Percentiles rank a stretch among this genome's conserved stretches.
Evolutionary conservation across 371 early-diverging fungal genomes (phyloP).

Genomic region (Syncephalastrum sp.): DNA sequence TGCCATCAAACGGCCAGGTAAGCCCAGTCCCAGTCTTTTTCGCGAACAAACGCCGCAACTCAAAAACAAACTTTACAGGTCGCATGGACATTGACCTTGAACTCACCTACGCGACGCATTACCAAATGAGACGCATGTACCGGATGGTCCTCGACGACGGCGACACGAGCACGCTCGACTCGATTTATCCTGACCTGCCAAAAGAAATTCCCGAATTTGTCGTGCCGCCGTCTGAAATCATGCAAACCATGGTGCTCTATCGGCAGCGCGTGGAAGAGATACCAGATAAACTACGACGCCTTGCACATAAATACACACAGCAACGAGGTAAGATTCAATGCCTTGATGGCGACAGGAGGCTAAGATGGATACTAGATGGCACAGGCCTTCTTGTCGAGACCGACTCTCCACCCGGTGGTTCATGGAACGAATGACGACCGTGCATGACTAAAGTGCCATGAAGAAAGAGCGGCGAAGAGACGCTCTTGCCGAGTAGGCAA

Average conservation of each 20-base stretch:
- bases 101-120: constrained; percentile 60
- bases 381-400: no score
- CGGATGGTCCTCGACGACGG: constrained; percentile 38
- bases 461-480: no score
- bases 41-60: neutral
- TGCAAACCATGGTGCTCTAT: constrained; percentile 39
- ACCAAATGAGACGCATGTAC: constrained; percentile 61
- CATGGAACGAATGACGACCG: no score
- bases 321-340: no score
- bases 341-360: neutral
- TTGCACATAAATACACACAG: constrained; percentile 8
- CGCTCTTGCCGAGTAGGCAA: no score
- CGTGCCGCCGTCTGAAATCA: constrained; percentile 46
- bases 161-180: constrained; percentile 21
- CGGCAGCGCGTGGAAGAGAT: constrained; percentile 19
- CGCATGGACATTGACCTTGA: constrained; percentile 82
- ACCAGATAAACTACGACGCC: constrained; percentile 15
- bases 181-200: constrained; percentile 24
- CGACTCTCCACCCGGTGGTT: neutral
- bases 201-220: constrained; percentile 32
- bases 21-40: neutral
- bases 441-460: no score
- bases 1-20: constrained; percentile 80
- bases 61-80: constrained; percentile 26
- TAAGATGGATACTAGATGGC: neutral